These are phyloP conservation scores for Salvia hispanica DNA, from an alignment of 257 asterid genomes.

Conservation along the genomic window DNA sequence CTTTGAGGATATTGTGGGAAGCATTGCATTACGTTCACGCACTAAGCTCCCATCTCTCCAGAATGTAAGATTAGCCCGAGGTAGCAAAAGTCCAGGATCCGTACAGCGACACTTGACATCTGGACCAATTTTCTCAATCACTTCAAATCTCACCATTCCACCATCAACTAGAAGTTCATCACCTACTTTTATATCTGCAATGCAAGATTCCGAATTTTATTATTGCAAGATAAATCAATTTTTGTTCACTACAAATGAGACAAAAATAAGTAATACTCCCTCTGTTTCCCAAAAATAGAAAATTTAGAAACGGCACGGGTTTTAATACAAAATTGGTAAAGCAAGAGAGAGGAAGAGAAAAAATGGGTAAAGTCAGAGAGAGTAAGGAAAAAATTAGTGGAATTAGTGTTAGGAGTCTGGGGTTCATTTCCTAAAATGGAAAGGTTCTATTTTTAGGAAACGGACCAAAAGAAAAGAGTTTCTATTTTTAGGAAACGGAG, in stretches of 20 bases:
- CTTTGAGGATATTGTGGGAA: slow-evolving; percentile 96
- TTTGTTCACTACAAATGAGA: slow-evolving; percentile 19
- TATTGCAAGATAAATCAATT: slow-evolving; percentile 18
- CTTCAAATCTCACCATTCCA: slow-evolving; percentile 99
- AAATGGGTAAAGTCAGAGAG: too few relatives aligned
- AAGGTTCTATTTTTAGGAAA: too few relatives aligned
- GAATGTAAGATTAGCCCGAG: slow-evolving; percentile 95
- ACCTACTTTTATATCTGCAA: slow-evolving; percentile 83
- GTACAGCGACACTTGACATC: slow-evolving; percentile 96
- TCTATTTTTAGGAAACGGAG: too few relatives aligned
- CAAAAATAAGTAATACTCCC: neutral
- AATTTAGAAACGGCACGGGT: too few relatives aligned
- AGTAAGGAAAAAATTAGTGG: too few relatives aligned
- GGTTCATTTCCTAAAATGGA: too few relatives aligned
- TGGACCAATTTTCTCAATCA: slow-evolving; percentile 94
- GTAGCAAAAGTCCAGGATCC: slow-evolving; percentile 92
- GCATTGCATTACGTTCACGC: slow-evolving; percentile 97
- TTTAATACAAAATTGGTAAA: too few relatives aligned
- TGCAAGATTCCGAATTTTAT: slow-evolving; percentile 4
- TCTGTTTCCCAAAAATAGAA: too few relatives aligned
- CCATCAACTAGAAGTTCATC: slow-evolving; percentile 98
- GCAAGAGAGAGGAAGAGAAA: too few relatives aligned
- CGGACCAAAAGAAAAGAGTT: too few relatives aligned
- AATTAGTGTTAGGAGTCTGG: too few relatives aligned
- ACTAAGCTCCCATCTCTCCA: slow-evolving; percentile 98